These are phyloP conservation scores for Syzygium jambos DNA, from an alignment of 345 rosid species.

Conservation along the genomic window DNA sequence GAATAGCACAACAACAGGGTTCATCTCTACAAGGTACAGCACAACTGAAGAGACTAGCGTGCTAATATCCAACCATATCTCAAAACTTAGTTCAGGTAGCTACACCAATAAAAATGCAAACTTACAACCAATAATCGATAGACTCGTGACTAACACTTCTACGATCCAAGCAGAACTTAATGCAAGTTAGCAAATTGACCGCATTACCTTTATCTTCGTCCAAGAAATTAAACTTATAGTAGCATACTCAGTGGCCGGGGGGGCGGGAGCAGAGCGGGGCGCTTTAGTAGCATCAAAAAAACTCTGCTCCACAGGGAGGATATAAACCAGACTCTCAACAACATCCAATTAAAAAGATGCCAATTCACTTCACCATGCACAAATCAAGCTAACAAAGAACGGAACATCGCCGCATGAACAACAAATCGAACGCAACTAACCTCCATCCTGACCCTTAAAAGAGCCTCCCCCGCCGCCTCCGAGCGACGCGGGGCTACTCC, in stretches of 20 bases:
- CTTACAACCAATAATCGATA: not conserved
- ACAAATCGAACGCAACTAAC: constrained; percentile 11
- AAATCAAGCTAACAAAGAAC: not conserved
- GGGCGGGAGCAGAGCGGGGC: too few relatives aligned
- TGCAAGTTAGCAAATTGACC: not conserved
- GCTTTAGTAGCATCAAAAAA: not conserved
- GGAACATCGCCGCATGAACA: not conserved
- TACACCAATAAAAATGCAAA: not conserved
- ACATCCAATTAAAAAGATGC: not conserved
- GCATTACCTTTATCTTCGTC: not conserved
- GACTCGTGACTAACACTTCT: not conserved
- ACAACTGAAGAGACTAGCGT: not conserved
- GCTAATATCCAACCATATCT: not conserved
- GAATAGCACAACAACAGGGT: not conserved
- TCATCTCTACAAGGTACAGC: not conserved
- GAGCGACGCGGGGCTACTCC: constrained; percentile 49
- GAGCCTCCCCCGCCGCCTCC: constrained; percentile 5
- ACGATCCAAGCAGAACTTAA: not conserved
- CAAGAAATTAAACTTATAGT: not conserved
- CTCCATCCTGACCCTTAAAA: constrained; percentile 50
- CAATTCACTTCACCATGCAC: not conserved
- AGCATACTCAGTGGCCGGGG: not conserved
- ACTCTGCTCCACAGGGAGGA: not conserved
- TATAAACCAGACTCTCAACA: not conserved
- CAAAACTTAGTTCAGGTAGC: not conserved